These are phyloP conservation scores for Aspergillus chevalieri DNA, from an alignment of 2,329 filamentous ascomycete genomes.

Conservation along the genomic window DNA sequence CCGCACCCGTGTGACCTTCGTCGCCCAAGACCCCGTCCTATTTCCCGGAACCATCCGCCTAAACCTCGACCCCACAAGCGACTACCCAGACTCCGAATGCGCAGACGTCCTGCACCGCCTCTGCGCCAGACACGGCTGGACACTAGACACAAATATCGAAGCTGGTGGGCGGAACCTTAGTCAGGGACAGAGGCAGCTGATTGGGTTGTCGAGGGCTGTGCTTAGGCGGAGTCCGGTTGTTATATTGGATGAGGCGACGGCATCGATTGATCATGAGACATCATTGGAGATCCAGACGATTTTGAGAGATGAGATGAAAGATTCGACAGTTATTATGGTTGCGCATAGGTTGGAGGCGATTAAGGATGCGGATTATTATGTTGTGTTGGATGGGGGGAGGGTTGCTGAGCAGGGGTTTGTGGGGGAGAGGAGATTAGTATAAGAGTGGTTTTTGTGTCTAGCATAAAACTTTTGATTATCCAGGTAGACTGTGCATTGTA, in stretches of 20 bases:
- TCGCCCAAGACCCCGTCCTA: slow-evolving; percentile 61
- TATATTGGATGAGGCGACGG: slow-evolving; percentile 62
- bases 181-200: slow-evolving; percentile 60
- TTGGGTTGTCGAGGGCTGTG: slow-evolving; percentile 59
- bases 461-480: too few relatives aligned
- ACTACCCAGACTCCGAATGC: slow-evolving; percentile 53
- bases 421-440: slow-evolving; percentile 7
- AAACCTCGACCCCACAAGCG: slow-evolving; percentile 57
- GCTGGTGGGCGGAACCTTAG: slow-evolving; percentile 57
- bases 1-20: slow-evolving; percentile 58
- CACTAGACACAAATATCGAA: slow-evolving; percentile 51
- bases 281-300: slow-evolving; percentile 41
- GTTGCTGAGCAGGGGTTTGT: slow-evolving; percentile 29
- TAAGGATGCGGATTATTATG: slow-evolving; percentile 50
- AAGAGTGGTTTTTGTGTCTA: too few relatives aligned
- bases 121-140: slow-evolving; percentile 52
- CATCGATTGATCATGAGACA: slow-evolving; percentile 59
- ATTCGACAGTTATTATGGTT: slow-evolving; percentile 57
- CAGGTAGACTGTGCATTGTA: too few relatives aligned
- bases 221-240: slow-evolving; percentile 56
- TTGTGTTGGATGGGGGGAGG: slow-evolving; percentile 49
- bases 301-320: slow-evolving; percentile 28
- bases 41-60: slow-evolving; percentile 57
- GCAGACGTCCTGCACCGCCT: slow-evolving; percentile 49
- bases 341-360: slow-evolving; percentile 61